Evolutionary conservation across 441 rosid species (phyloP), one percentile per base, ranked within the genome.

Genomic region (Daphne laureola): DNA sequence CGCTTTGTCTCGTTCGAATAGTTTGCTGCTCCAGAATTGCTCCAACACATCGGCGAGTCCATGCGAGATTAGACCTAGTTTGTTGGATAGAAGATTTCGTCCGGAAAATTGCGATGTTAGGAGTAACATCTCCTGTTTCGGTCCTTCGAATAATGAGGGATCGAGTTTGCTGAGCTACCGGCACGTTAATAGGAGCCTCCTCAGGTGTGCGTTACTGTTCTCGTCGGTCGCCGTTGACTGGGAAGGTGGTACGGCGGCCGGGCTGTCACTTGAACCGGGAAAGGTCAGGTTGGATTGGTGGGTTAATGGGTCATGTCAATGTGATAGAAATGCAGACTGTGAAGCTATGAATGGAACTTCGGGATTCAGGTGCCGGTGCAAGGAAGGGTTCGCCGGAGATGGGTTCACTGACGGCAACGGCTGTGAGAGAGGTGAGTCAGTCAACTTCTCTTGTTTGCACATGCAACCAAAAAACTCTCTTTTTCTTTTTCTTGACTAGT

Each of bases 341-440:
- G 25, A 14, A 2, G 57, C 51, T 14, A 12, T 23, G 1, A 4
- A 53, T 17, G 62, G 73, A 8, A 15, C 8, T 17, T 0, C 1
- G 0, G 95, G 82, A 15, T 62, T 43, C 51, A 68, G 78, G 25
- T 89, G 96, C 54, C 8, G 1, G 18, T 89, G 96, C 64, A 12
- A 3, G 0, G 64, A 68, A 16, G 84, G 84, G 38, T 75, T 71
- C 49, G 56, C 25, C 48, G 96, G 96, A 18, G 86, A 85, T 51
- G 94, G 89, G 14, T 83, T 78, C 67, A 9, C 5, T 17, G 17
- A 16, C 1, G 81, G 85, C 17, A 43, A 16, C 4, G 75, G 84
- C 43, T 88, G 96, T 76, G 69, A 60, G 61, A 71, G 50, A 63
- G 79, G 96, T 86, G 58, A 72, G 89, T 74, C 73, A 64, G 71